phyloP scores from a whole-genome alignment of 345 rosid genomes.

The Populus ilicifolia region DNA sequence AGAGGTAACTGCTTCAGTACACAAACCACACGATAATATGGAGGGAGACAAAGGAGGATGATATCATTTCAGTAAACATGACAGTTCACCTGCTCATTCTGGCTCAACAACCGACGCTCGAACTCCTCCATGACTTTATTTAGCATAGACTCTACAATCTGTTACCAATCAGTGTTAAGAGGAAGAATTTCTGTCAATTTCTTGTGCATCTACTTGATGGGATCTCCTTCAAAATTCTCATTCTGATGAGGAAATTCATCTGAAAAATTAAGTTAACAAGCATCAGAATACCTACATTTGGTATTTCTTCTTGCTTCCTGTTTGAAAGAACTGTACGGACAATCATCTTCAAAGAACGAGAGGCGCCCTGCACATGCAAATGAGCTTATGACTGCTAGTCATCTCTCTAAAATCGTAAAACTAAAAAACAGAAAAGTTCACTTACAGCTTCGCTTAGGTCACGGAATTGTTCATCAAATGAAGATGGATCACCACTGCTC shows the following conservation, averaged over 20 bases:
- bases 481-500: constrained; percentile 13
- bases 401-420: neutral
- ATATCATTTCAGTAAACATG: neutral
- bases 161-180: neutral
- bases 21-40: neutral
- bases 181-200: neutral
- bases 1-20: neutral
- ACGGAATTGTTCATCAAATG: constrained; percentile 1
- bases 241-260: neutral
- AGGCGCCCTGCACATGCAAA: constrained; percentile 13
- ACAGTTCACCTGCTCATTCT: constrained; percentile 23
- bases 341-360: constrained; percentile 23
- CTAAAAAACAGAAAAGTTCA: constrained; percentile 1
- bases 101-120: constrained; percentile 16
- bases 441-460: constrained; percentile 22
- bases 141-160: constrained; percentile 34
- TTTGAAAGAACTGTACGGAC: constrained; percentile 25
- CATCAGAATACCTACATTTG: constrained; percentile 19
- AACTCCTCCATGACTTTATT: constrained; percentile 29
- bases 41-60: neutral
- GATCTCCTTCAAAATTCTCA: neutral
- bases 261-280: neutral
- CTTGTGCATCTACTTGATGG: neutral
- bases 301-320: constrained; percentile 31
- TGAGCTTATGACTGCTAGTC: neutral